phyloP scores from a whole-genome alignment of 2,329 filamentous ascomycete genomes.

The Fusarium torreyae region DNA sequence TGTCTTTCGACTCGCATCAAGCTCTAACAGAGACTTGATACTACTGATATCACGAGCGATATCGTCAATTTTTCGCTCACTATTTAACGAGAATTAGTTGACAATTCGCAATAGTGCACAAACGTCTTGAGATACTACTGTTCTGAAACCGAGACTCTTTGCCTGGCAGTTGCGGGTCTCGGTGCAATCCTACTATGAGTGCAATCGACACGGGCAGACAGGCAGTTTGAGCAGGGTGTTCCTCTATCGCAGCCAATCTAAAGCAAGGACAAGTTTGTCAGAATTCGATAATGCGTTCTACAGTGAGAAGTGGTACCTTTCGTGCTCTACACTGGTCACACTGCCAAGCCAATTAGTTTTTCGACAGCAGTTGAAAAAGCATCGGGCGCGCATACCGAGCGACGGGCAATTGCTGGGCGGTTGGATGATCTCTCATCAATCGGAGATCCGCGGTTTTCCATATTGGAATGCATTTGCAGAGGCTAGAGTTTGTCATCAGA shows the following conservation, averaged over 20 bases:
- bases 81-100: slow-evolving; percentile 4
- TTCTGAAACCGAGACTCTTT: slow-evolving; percentile 56
- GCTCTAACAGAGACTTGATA: slow-evolving; percentile 50
- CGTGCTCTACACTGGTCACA: slow-evolving; percentile 47
- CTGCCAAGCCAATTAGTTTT: slow-evolving; percentile 19
- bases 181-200: slow-evolving; percentile 52
- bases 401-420: slow-evolving; percentile 32
- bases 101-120: fast-evolving
- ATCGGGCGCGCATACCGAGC: slow-evolving; percentile 28
- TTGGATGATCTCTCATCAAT: neutral
- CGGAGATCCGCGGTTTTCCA: slow-evolving; percentile 44
- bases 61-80: slow-evolving; percentile 57
- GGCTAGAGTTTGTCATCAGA: slow-evolving; percentile 1
- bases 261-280: neutral
- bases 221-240: slow-evolving; percentile 52
- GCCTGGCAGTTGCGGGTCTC: slow-evolving; percentile 47
- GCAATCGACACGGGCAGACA: slow-evolving; percentile 52
- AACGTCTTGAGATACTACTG: slow-evolving; percentile 52
- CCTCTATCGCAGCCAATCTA: slow-evolving; percentile 44
- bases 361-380: too few relatives aligned
- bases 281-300: neutral
- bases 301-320: slow-evolving; percentile 20
- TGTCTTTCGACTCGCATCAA: slow-evolving; percentile 20
- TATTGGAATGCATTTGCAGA: neutral
- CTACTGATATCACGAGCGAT: slow-evolving; percentile 54